Percentiles rank a stretch among this genome's conserved stretches.
Conservation (phyloP, 2,329 filamentous ascomycete species). For the Rhynchosporium graminicola region DNA sequence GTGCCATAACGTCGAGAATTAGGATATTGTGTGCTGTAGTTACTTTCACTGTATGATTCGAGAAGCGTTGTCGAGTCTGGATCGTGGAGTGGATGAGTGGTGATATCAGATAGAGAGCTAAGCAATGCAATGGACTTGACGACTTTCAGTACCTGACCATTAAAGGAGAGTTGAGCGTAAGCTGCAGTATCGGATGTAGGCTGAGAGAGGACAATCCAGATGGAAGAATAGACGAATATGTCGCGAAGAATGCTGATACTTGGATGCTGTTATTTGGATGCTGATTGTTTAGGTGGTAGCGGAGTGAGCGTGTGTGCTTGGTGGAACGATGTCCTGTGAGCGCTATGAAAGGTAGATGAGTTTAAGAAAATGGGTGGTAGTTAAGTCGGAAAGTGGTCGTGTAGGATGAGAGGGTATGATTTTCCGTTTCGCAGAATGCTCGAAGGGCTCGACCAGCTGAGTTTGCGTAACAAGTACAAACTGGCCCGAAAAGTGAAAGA, state of each 20-base stretch:
- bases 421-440: not conserved
- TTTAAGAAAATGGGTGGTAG: not conserved
- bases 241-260: too few species aligned
- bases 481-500: not conserved
- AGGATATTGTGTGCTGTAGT: not conserved
- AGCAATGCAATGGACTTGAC: not conserved
- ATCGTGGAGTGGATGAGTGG: not conserved
- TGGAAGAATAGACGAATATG: too few species aligned
- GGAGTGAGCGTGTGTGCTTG: not conserved
- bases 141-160: not conserved
- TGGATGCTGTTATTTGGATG: not conserved
- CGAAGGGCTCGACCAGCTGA: not conserved
- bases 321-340: not conserved
- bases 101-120: too few species aligned
- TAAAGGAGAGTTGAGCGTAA: not conserved
- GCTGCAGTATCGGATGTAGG: too few species aligned
- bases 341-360: not conserved
- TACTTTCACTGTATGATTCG: not conserved
- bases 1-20: not conserved
- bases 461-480: not conserved
- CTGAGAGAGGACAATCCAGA: too few species aligned
- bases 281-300: not conserved
- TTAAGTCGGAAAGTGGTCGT: not conserved
- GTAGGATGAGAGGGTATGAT: not conserved
- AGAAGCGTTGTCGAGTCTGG: not conserved